Conservation (phyloP, 2,329 filamentous ascomycete species). For the Colletotrichum kahawae region DNA sequence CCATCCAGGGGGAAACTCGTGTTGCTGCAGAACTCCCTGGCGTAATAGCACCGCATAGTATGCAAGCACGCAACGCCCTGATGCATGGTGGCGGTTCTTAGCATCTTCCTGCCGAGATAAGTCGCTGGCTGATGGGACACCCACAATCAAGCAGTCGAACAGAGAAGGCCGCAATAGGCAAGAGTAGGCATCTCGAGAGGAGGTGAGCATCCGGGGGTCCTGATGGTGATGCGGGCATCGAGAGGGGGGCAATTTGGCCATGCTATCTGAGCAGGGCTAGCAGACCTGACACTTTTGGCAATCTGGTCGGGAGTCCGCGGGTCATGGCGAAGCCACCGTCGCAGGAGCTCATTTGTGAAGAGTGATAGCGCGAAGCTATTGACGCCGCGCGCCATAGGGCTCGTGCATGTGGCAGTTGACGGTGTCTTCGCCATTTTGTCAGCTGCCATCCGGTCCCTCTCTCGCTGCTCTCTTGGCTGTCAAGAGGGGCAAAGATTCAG, state of each 20-base stretch:
- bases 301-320: not conserved
- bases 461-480: not conserved
- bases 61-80: conserved; percentile 2
- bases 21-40: not conserved
- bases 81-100: conserved; percentile 14
- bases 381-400: not conserved
- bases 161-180: conserved; percentile 12
- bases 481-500: not conserved
- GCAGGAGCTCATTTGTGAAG: conserved; percentile 8
- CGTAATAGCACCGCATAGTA: not conserved
- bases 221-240: not conserved
- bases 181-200: not conserved
- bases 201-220: not conserved
- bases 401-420: conserved; percentile 15
- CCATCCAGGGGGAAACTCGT: conserved; percentile 13
- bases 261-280: not conserved
- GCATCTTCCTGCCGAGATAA: not conserved
- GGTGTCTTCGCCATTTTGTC: conserved; percentile 4
- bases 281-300: not conserved
- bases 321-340: conserved; percentile 18
- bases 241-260: not conserved
- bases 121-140: not conserved
- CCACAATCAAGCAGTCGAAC: not conserved
- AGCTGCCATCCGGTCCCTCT: conserved; percentile 18
- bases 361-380: conserved; percentile 14